A percentile compares a stretch with the other conserved stretches of the same genome.
These are phyloP conservation scores for Choiromyces venosus DNA, from an alignment of 495 filamentous ascomycete genomes.

Conservation along the genomic window DNA sequence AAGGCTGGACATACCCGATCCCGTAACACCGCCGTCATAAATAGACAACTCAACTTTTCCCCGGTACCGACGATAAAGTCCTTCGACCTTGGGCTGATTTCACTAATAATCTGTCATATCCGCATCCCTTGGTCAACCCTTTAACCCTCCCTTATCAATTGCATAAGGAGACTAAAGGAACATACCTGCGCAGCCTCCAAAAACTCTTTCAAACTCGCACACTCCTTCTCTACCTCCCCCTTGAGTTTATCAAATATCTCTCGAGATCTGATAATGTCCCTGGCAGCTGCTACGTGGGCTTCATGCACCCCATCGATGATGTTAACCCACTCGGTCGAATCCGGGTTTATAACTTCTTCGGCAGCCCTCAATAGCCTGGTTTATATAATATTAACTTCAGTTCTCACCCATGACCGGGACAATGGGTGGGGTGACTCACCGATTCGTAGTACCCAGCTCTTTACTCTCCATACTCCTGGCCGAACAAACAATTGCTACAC, in stretches of 20 bases:
- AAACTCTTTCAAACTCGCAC: conserved; percentile 53
- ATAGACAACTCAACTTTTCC: conserved; percentile 83
- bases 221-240: conserved; percentile 64
- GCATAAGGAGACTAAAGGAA: not conserved
- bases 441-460: conserved; percentile 85
- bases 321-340: conserved; percentile 57
- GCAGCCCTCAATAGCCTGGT: conserved; percentile 64
- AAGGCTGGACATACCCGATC: conserved; percentile 52
- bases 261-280: conserved; percentile 55
- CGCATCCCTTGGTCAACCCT: not conserved
- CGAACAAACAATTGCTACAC: conserved; percentile 84
- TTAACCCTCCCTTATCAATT: not conserved
- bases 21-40: conserved; percentile 72
- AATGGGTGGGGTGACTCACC: conserved; percentile 58
- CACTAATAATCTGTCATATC: conserved; percentile 48
- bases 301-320: conserved; percentile 66
- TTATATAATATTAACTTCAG: conserved; percentile 20
- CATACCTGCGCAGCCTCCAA: conserved; percentile 50
- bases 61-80: conserved; percentile 84
- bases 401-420: not conserved
- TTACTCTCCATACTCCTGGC: conserved; percentile 85
- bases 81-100: conserved; percentile 71
- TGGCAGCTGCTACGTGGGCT: conserved; percentile 65
- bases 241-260: conserved; percentile 56
- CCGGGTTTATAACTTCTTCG: conserved; percentile 58